phyloP scores from a whole-genome alignment of 805 yeast species.

The Saccharomycopsis sp. region DNA sequence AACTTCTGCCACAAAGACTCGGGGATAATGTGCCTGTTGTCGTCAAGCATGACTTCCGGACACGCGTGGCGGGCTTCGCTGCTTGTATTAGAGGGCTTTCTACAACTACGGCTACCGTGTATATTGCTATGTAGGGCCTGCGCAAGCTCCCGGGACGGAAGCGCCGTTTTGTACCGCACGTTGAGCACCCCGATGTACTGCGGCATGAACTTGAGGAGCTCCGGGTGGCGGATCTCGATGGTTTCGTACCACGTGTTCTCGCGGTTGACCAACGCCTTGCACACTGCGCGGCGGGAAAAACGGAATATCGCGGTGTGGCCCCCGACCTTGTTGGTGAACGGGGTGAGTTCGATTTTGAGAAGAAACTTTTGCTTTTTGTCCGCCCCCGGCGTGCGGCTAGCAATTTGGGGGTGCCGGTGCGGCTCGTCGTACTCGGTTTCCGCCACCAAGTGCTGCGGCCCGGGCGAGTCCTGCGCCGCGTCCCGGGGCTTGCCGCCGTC shows the following conservation, averaged over 20 bases:
- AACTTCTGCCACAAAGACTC: conserved; percentile 64
- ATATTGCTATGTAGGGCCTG: conserved; percentile 3
- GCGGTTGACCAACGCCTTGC: conserved; percentile 84
- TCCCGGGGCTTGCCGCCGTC: neutral
- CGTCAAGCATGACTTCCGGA: conserved; percentile 87
- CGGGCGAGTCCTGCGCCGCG: neutral
- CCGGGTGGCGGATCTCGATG: conserved; percentile 72
- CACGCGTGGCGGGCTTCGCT: conserved; percentile 25
- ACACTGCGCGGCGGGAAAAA: conserved; percentile 85
- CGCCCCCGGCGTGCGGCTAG: conserved; percentile 24
- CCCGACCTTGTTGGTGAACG: conserved; percentile 91
- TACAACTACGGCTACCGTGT: neutral
- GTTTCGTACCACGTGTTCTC: conserved; percentile 91
- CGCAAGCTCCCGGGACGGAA: conserved; percentile 26
- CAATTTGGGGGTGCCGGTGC: too few species aligned
- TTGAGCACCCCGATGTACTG: conserved; percentile 89
- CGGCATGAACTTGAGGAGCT: conserved; percentile 81
- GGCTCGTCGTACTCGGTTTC: conserved; percentile 40
- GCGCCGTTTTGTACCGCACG: conserved; percentile 65
- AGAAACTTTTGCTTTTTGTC: conserved; percentile 39
- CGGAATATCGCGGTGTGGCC: conserved; percentile 97
- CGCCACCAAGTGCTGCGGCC: conserved; percentile 40
- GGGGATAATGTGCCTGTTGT: conserved; percentile 88
- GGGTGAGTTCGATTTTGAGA: conserved; percentile 80
- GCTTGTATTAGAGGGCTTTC: conserved; percentile 10